Evolutionary conservation across 371 early-diverging fungal genomes (phyloP), one percentile per base, ranked within the genome.

Genomic region (Haplosporangium sp.): DNA sequence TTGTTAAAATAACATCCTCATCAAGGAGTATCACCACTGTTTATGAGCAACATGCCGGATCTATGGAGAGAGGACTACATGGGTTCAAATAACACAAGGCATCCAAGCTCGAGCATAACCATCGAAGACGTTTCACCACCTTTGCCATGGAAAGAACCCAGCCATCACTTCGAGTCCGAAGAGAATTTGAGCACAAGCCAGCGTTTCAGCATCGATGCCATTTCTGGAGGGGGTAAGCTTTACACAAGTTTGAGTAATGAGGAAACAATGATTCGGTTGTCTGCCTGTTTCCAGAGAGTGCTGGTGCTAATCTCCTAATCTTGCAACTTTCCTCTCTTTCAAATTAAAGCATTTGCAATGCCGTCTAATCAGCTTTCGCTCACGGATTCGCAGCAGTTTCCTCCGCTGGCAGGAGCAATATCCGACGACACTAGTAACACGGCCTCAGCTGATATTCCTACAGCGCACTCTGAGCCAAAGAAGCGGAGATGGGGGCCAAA

Each of bases 91-190:
- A n/a, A 11, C 55, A 38, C 62, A 59, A 38, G 23, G 23, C 45
- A 55, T 6, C 55, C 59, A 6, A 41, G 45, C 16, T 67, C 72
- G 7, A 77, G 68, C 23, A 37, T 77, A 40, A 55, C 64, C 6
- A 59, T 71, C 36, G 77, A 77, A 20, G 72, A 67, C 23, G 77
- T 55, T 3, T 64, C 72, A 2, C 72, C 77, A 16, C 77, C 77
- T 2, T 46, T 77, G 18, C 64, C 60, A 1, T 76, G 70, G 71
- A 61, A 65, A 21, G 76, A 67, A 13, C 42, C 71, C 16, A 60
- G 50, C 5, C 55, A 51, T 42, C 61, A 52, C 0, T 59, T 57
- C 23, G 54, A 11, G 12, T 53, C 68, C 1, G 20, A 48, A 9
- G 68, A 57, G 16, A 50, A 51, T 11, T 55, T 67, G 18, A 62